A percentile compares a stretch with the other conserved stretches of the same genome.
Evolutionary conservation across 306 rosid genomes (phyloP).

Genomic region (Canavalia gladiata): DNA sequence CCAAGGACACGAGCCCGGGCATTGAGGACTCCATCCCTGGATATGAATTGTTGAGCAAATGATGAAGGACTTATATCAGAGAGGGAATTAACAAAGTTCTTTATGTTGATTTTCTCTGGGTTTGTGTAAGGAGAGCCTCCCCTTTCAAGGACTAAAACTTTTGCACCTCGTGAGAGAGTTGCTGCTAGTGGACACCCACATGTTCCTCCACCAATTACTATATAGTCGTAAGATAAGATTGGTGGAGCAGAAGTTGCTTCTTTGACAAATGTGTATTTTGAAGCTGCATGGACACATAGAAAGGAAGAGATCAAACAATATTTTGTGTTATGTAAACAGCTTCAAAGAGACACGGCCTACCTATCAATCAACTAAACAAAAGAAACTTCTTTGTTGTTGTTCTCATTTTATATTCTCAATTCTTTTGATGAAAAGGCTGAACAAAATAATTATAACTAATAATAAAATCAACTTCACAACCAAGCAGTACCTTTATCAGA

Average conservation of each 20-base stretch:
- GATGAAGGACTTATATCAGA: conserved; percentile 63
- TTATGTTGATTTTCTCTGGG: conserved; percentile 56
- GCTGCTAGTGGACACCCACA: conserved; percentile 90
- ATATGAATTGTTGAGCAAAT: conserved; percentile 70
- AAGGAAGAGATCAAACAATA: conserved; percentile 1
- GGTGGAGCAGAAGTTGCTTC: conserved; percentile 71
- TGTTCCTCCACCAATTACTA: conserved; percentile 84
- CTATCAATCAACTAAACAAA: conserved; percentile 16
- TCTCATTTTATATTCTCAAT: conserved; percentile 27
- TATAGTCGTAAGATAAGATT: conserved; percentile 62
- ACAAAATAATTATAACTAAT: background rate
- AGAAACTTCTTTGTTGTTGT: background rate
- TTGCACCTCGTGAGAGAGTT: conserved; percentile 71
- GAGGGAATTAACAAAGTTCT: conserved; percentile 53
- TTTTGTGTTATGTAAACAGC: background rate
- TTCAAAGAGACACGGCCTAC: conserved; percentile 22
- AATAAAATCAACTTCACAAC: background rate
- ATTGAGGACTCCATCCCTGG: conserved; percentile 69
- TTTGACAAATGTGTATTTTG: conserved; percentile 54
- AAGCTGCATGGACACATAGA: conserved; percentile 48
- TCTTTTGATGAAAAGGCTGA: background rate
- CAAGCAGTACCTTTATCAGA: conserved; percentile 48
- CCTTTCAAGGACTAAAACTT: conserved; percentile 71
- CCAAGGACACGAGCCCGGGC: conserved; percentile 66
- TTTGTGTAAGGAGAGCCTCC: conserved; percentile 79